Evolutionary conservation across 2,329 filamentous ascomycete species (phyloP).

Genomic region (Thermomyces lanuginosus): DNA sequence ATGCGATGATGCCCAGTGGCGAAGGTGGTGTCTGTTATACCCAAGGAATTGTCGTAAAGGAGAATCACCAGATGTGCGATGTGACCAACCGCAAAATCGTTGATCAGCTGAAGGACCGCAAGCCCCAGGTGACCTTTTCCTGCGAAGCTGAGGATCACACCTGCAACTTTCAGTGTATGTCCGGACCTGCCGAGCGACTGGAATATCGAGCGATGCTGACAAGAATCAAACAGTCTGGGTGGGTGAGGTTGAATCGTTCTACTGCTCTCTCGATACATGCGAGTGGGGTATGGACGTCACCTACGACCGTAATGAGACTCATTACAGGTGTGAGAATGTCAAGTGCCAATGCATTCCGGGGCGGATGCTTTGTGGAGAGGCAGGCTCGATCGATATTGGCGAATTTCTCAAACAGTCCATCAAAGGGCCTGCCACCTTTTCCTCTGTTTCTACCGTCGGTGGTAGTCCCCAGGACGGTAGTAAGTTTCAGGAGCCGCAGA

Average conservation of each 20-base stretch:
- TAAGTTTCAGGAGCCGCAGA: slow-evolving; percentile 74
- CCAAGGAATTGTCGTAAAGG: slow-evolving; percentile 73
- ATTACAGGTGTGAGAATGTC: slow-evolving; percentile 71
- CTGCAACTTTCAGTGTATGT: slow-evolving; percentile 87
- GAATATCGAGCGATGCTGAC: slow-evolving; percentile 11
- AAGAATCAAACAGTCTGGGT: slow-evolving; percentile 63
- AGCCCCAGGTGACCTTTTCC: slow-evolving; percentile 86
- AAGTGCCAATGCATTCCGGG: slow-evolving; percentile 76
- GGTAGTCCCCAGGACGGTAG: slow-evolving; percentile 52
- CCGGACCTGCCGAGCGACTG: neutral
- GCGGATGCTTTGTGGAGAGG: slow-evolving; percentile 84
- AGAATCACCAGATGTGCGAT: slow-evolving; percentile 96
- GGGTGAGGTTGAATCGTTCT: slow-evolving; percentile 85
- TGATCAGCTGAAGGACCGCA: slow-evolving; percentile 65
- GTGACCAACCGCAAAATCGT: slow-evolving; percentile 93
- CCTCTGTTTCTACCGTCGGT: slow-evolving; percentile 43
- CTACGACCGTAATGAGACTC: slow-evolving; percentile 59
- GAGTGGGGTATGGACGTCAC: slow-evolving; percentile 52
- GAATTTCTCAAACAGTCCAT: slow-evolving; percentile 76
- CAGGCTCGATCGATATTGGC: slow-evolving; percentile 77
- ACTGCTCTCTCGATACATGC: slow-evolving; percentile 76
- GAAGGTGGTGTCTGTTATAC: slow-evolving; percentile 83
- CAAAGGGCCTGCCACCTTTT: slow-evolving; percentile 73
- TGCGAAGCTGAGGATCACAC: slow-evolving; percentile 58
- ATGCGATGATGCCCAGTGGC: slow-evolving; percentile 68